These are phyloP conservation scores for Cyberlindnera bimundalis DNA, from an alignment of 805 yeast genomes.

Conservation along the genomic window DNA sequence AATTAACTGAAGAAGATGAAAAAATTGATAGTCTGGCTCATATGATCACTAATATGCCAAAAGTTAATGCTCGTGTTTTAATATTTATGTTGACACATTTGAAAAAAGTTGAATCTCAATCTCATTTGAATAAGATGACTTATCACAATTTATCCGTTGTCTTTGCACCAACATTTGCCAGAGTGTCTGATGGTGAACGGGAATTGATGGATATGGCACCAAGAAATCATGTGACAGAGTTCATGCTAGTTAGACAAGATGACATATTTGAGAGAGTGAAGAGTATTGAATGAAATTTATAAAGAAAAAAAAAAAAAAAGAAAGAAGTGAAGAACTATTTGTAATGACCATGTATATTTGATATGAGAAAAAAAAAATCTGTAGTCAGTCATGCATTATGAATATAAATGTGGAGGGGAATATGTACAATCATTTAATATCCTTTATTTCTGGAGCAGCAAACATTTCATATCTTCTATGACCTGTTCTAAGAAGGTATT, in stretches of 20 bases:
- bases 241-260: slow-evolving; percentile 51
- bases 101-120: slow-evolving; percentile 49
- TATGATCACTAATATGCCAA: slow-evolving; percentile 55
- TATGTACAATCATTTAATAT: slow-evolving; percentile 38
- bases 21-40: slow-evolving; percentile 40
- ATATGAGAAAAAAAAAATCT: too few relatives aligned
- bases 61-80: slow-evolving; percentile 61
- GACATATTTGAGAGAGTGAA: slow-evolving; percentile 30
- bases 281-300: slow-evolving; percentile 1
- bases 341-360: too few relatives aligned
- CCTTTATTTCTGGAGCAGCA: slow-evolving; percentile 65
- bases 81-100: slow-evolving; percentile 61
- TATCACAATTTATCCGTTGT: slow-evolving; percentile 81
- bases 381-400: too few relatives aligned
- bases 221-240: slow-evolving; percentile 74
- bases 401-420: too few relatives aligned
- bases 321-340: too few relatives aligned
- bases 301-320: too few relatives aligned
- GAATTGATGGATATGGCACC: slow-evolving; percentile 84
- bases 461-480: slow-evolving; percentile 68
- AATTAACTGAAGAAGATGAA: slow-evolving; percentile 24
- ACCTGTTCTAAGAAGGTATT: slow-evolving; percentile 78
- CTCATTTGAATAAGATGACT: slow-evolving; percentile 72
- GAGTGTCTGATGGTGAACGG: slow-evolving; percentile 73
- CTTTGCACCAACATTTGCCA: slow-evolving; percentile 88